Evolutionary conservation across 2,329 filamentous ascomycete genomes (phyloP), one percentile per base, ranked within the genome.

Genomic region (Canariomyces notabilis): DNA sequence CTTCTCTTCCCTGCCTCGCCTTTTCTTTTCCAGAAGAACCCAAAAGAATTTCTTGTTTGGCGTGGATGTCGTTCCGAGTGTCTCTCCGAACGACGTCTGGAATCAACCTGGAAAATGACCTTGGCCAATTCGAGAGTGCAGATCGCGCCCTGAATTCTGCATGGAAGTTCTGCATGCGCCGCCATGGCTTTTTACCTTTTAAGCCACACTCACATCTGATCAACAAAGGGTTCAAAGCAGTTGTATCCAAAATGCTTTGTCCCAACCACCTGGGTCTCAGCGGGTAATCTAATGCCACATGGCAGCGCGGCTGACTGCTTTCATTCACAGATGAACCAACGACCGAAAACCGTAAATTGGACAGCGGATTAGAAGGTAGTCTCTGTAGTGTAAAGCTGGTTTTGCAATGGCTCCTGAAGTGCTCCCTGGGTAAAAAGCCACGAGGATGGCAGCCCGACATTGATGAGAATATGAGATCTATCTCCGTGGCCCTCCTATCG

Each of bases 271-370:
- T 37, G 23, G 44, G 14, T 40, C 39, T 20, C 47, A 42, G 38
- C 16, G 23, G 26, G 42, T 33, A 49, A 49, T 49, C 32, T 20
- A 45, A 51, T 44, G 42, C 48, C 48, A 51, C 48, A 51, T 51
- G 48, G 48, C 49, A 40, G 36, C 37, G 34, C 42, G 11, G 41
- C 35, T 18, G 26, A n/a, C 21, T 39, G 37, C 8, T 12, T 26
- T 8, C 26, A 26, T 22, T 23, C 7, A 9, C 7, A 29, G 26
- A 12, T n/a, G n/a, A n/a, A n/a, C n/a, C n/a, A n/a, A n/a, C n/a
- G n/a, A n/a, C n/a, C n/a, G n/a, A n/a, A n/a, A n/a, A n/a, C n/a
- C n/a, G n/a, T n/a, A n/a, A n/a, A n/a, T n/a, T n/a, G n/a, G n/a
- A n/a, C n/a, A n/a, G n/a, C n/a, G n/a, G n/a, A n/a, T n/a, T n/a